Conservation (phyloP, 495 filamentous ascomycete genomes). For the Saxophila tyrrhenica region DNA sequence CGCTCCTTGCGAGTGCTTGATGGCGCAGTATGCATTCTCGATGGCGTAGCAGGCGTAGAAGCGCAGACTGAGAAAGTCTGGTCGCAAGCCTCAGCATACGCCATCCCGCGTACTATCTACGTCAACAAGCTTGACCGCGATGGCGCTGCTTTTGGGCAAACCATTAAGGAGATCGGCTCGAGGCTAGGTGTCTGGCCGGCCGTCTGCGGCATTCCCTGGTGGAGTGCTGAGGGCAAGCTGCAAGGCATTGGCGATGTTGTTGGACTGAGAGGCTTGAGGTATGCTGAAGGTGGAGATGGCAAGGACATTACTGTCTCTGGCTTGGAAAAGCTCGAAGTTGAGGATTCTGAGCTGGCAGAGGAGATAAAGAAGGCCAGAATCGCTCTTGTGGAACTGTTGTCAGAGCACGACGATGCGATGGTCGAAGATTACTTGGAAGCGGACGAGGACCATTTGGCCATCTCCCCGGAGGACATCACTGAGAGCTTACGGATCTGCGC, state of each 20-base stretch:
- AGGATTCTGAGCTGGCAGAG: slow-evolving; percentile 42
- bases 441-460: slow-evolving; percentile 57
- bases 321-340: slow-evolving; percentile 40
- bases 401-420: slow-evolving; percentile 75
- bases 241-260: slow-evolving; percentile 77
- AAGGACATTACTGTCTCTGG: slow-evolving; percentile 43
- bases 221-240: slow-evolving; percentile 62
- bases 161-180: slow-evolving; percentile 71
- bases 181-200: slow-evolving; percentile 76
- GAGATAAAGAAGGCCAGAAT: slow-evolving; percentile 69
- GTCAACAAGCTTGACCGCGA: slow-evolving; percentile 96
- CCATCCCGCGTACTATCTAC: slow-evolving; percentile 77
- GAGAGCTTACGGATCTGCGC: slow-evolving; percentile 63
- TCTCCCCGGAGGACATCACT: slow-evolving; percentile 54
- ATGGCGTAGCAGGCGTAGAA: slow-evolving; percentile 94
- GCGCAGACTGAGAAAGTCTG: slow-evolving; percentile 98
- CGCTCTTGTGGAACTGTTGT: slow-evolving; percentile 69
- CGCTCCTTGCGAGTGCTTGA: slow-evolving; percentile 87
- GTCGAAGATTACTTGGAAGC: slow-evolving; percentile 72
- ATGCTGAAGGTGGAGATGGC: slow-evolving; percentile 56
- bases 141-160: slow-evolving; percentile 78
- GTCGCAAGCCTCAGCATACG: slow-evolving; percentile 74
- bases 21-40: slow-evolving; percentile 89
- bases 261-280: slow-evolving; percentile 39
- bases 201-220: slow-evolving; percentile 93